A percentile compares a stretch with the other conserved stretches of the same genome.
Evolutionary conservation across 1,284 basidiomycete species (phyloP).

Genomic region (Paramarasmius palmivorus): DNA sequence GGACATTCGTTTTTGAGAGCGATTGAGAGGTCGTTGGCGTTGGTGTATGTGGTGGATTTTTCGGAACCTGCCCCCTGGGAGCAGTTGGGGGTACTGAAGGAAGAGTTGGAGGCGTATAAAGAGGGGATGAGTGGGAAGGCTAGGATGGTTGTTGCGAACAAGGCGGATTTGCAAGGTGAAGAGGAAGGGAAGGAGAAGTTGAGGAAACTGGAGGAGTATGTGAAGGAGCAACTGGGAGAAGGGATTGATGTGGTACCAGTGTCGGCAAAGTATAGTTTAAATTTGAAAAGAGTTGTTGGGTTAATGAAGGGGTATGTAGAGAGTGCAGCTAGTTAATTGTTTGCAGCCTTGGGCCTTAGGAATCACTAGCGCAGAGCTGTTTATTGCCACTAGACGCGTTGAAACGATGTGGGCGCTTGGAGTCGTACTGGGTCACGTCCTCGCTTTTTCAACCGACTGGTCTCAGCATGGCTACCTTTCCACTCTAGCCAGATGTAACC

Average conservation of each 20-base stretch:
- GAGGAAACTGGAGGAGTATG: slow-evolving; percentile 52
- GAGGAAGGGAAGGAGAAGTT: slow-evolving; percentile 63
- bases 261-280: slow-evolving; percentile 82
- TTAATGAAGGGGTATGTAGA: slow-evolving; percentile 69
- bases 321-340: too few relatives aligned
- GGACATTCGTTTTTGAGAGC: slow-evolving; percentile 94
- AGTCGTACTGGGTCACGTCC: too few relatives aligned
- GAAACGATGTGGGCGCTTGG: too few relatives aligned
- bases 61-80: slow-evolving; percentile 72
- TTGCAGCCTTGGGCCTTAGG: too few relatives aligned
- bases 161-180: slow-evolving; percentile 80
- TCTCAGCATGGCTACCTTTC: too few relatives aligned
- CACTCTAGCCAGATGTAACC: too few relatives aligned
- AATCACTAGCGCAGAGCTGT: too few relatives aligned
- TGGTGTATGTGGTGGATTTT: slow-evolving; percentile 93
- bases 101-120: slow-evolving; percentile 87
- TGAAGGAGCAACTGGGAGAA: slow-evolving; percentile 46
- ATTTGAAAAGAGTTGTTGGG: slow-evolving; percentile 65
- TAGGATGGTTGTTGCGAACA: slow-evolving; percentile 89
- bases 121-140: slow-evolving; percentile 78
- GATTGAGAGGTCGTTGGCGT: slow-evolving; percentile 88
- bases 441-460: too few relatives aligned
- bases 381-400: too few relatives aligned
- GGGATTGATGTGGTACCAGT: slow-evolving; percentile 67
- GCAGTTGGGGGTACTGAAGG: slow-evolving; percentile 70